phyloP scores from a whole-genome alignment of 2,329 filamentous ascomycete genomes.

The Ambrosiella cleistominuta region DNA sequence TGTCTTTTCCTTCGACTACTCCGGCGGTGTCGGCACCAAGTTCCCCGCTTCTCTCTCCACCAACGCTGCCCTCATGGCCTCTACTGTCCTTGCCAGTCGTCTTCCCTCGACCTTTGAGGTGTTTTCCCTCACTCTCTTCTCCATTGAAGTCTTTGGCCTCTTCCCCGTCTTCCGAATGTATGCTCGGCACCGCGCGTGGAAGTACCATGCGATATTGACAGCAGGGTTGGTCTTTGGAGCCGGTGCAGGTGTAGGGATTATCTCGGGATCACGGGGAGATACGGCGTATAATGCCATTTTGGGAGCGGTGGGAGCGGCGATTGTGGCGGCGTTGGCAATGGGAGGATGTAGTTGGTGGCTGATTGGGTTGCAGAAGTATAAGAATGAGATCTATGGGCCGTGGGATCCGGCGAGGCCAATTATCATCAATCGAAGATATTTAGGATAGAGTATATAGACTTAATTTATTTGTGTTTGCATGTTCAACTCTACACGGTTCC shows the following conservation, averaged over 20 bases:
- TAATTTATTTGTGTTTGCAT: not conserved
- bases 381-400: conserved; percentile 94
- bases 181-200: conserved; percentile 64
- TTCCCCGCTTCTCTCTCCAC: conserved; percentile 68
- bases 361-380: conserved; percentile 93
- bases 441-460: conserved; percentile 21
- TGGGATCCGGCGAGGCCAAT: conserved; percentile 92
- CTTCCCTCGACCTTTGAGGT: conserved; percentile 84
- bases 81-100: conserved; percentile 78
- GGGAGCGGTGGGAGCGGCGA: conserved; percentile 59
- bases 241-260: conserved; percentile 56
- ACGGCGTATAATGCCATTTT: conserved; percentile 34
- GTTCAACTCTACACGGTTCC: not conserved
- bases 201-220: conserved; percentile 62
- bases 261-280: conserved; percentile 37
- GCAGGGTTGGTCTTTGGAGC: conserved; percentile 60
- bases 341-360: conserved; percentile 96
- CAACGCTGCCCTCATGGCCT: conserved; percentile 92
- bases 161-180: conserved; percentile 96
- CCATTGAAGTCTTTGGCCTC: conserved; percentile 89
- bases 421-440: conserved; percentile 49
- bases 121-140: conserved; percentile 87
- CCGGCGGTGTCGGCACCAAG: conserved; percentile 44
- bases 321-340: conserved; percentile 62
- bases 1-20: conserved; percentile 96